Conservation (phyloP, 805 yeast species). For the Candida wancherniae region DNA sequence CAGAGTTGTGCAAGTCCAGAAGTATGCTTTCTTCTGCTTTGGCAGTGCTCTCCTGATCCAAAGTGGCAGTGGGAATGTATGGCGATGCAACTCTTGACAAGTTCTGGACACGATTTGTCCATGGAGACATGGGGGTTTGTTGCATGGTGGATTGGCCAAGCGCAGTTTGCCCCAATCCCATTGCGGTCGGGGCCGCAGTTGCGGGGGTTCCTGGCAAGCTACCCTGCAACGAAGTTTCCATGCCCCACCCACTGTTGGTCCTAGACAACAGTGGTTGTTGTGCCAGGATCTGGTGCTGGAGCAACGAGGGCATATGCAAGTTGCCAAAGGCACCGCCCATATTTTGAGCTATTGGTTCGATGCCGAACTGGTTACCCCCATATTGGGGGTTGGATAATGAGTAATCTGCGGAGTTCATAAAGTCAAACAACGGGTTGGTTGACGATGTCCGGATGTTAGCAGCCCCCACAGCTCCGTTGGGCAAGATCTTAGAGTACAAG, state of each 20-base stretch:
- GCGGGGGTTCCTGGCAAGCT: slow-evolving; percentile 27
- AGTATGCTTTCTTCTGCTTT: slow-evolving; percentile 28
- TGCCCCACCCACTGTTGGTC: slow-evolving; percentile 37
- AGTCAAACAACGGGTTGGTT: slow-evolving; percentile 15
- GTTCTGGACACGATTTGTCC: slow-evolving; percentile 31
- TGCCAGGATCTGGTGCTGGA: slow-evolving; percentile 28
- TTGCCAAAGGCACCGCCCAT: slow-evolving; percentile 13
- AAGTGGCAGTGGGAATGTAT: slow-evolving; percentile 24
- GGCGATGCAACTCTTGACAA: slow-evolving; percentile 39
- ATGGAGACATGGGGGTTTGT: slow-evolving; percentile 41
- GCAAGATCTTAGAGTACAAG: slow-evolving; percentile 28
- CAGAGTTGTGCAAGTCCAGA: slow-evolving; percentile 35
- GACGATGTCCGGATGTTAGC: slow-evolving; percentile 22
- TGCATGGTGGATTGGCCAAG: slow-evolving; percentile 16
- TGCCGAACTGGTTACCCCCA: slow-evolving; percentile 23
- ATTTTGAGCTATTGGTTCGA: slow-evolving; percentile 20
- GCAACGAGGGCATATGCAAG: slow-evolving; percentile 31
- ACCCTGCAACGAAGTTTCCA: slow-evolving; percentile 24
- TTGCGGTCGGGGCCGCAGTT: slow-evolving; percentile 17
- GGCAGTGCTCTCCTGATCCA: slow-evolving; percentile 6
- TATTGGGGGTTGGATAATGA: slow-evolving; percentile 20
- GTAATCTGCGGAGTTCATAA: slow-evolving; percentile 14
- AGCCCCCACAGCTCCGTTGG: slow-evolving; percentile 25
- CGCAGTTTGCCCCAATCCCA: slow-evolving; percentile 10
- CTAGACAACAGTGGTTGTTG: slow-evolving; percentile 29